These are phyloP conservation scores for Penicillium sp. DNA, from an alignment of 2,329 filamentous ascomycete species.

Conservation along the genomic window DNA sequence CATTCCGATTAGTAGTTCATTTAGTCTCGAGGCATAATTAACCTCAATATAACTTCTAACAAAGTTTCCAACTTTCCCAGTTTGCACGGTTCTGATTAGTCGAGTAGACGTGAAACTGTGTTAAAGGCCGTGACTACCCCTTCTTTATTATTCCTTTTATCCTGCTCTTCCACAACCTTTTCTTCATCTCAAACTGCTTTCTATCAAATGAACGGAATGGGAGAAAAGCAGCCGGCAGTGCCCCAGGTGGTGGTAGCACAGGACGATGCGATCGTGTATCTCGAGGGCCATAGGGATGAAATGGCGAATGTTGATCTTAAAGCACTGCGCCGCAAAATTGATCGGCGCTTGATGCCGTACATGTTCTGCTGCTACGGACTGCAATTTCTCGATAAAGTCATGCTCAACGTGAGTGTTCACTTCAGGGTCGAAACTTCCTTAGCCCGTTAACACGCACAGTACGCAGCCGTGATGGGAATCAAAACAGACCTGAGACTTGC, in stretches of 20 bases:
- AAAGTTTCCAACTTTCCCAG: no score
- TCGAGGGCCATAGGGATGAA: slow-evolving; percentile 14
- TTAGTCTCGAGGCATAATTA: no score
- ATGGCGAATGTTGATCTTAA: slow-evolving; percentile 14
- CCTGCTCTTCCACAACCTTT: not conserved
- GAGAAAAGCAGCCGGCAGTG: slow-evolving; percentile 9
- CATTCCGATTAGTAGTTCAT: not conserved
- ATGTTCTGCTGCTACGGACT: slow-evolving; percentile 33
- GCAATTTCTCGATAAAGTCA: slow-evolving; percentile 35
- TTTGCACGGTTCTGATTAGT: not conserved
- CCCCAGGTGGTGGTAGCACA: slow-evolving; percentile 3
- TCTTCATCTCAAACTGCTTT: not conserved
- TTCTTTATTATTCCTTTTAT: not conserved
- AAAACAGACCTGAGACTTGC: slow-evolving; percentile 50
- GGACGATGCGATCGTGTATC: slow-evolving; percentile 23
- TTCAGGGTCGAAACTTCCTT: not conserved
- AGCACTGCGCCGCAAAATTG: slow-evolving; percentile 29
- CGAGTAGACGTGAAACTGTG: not conserved
- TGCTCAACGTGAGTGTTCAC: slow-evolving; percentile 24
- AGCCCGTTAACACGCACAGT: slow-evolving; percentile 26
- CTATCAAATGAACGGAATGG: slow-evolving; percentile 5
- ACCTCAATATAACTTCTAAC: no score
- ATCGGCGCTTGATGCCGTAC: slow-evolving; percentile 30
- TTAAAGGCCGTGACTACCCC: not conserved
- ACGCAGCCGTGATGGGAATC: slow-evolving; percentile 62